Conservation (phyloP, 139 green algal species). For the Chlamydomonas urium region DNA sequence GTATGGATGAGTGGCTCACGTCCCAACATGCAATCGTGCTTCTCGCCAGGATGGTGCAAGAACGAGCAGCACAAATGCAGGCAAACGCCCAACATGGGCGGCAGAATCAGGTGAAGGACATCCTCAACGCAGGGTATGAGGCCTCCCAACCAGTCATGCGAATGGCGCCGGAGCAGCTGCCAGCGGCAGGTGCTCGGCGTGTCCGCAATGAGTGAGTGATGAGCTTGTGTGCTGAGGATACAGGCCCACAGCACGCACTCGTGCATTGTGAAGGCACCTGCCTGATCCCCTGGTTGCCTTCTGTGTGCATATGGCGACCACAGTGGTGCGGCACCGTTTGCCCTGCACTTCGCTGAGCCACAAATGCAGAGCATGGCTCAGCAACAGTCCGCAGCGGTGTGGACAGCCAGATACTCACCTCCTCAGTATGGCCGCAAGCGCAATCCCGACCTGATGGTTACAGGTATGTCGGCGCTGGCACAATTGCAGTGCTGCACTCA, state of each 20-base stretch:
- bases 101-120: conserved; percentile 19
- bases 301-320: too few relatives aligned
- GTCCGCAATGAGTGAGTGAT: background rate
- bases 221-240: too few relatives aligned
- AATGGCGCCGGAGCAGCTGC: conserved; percentile 24
- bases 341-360: conserved; percentile 7
- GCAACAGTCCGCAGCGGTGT: conserved; percentile 20
- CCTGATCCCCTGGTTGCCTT: too few relatives aligned
- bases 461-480: background rate
- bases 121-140: conserved; percentile 3
- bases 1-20: too few relatives aligned
- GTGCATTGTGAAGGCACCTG: too few relatives aligned
- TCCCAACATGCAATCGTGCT: too few relatives aligned
- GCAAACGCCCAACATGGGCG: conserved; percentile 28
- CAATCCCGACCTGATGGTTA: conserved; percentile 7
- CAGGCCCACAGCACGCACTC: too few relatives aligned
- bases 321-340: conserved; percentile 12
- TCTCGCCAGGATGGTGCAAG: background rate
- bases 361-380: conserved; percentile 11
- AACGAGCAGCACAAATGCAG: conserved; percentile 9
- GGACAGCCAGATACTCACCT: conserved; percentile 27
- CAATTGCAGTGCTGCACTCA: background rate
- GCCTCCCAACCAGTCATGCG: background rate
- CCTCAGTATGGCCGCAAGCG: conserved; percentile 33
- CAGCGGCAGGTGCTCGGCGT: conserved; percentile 22